A percentile compares a stretch with the other conserved stretches of the same genome.
Evolutionary conservation across 1,139 yeast genomes (phyloP).

Genomic region (Scheffersomyces insectosa): DNA sequence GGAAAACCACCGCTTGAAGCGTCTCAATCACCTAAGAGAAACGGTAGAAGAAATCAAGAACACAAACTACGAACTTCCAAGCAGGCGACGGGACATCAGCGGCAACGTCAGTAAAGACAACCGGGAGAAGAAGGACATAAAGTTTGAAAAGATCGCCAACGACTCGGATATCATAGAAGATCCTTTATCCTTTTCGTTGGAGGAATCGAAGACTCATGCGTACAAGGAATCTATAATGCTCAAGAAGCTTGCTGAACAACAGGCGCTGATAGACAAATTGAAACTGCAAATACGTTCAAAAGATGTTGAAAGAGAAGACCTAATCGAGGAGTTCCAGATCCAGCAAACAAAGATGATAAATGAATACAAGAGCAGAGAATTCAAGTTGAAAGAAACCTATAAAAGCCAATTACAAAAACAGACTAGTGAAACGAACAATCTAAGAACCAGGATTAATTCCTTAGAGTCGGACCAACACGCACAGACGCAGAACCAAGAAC

Average conservation of each 20-base stretch:
- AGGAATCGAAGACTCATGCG: too few species aligned
- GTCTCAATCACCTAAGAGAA: slow-evolving; percentile 9
- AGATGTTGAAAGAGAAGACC: slow-evolving; percentile 10
- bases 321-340: slow-evolving; percentile 14
- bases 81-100: neutral
- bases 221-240: slow-evolving; percentile 2
- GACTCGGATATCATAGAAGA: neutral
- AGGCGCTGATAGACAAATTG: slow-evolving; percentile 4
- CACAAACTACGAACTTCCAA: slow-evolving; percentile 13
- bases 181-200: too few species aligned
- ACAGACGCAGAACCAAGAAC: slow-evolving; percentile 1
- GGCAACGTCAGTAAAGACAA: neutral
- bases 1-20: slow-evolving; percentile 9
- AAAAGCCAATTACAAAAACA: neutral
- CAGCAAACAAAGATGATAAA: slow-evolving; percentile 10
- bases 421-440: neutral
- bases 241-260: slow-evolving; percentile 5
- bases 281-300: slow-evolving; percentile 7
- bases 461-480: neutral
- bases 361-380: slow-evolving; percentile 5
- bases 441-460: neutral
- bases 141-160: neutral
- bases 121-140: neutral
- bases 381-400: slow-evolving; percentile 2
- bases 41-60: slow-evolving; percentile 14